These are phyloP conservation scores for Epichloe coenophiala DNA, from an alignment of 2,329 filamentous ascomycete species.

Conservation along the genomic window DNA sequence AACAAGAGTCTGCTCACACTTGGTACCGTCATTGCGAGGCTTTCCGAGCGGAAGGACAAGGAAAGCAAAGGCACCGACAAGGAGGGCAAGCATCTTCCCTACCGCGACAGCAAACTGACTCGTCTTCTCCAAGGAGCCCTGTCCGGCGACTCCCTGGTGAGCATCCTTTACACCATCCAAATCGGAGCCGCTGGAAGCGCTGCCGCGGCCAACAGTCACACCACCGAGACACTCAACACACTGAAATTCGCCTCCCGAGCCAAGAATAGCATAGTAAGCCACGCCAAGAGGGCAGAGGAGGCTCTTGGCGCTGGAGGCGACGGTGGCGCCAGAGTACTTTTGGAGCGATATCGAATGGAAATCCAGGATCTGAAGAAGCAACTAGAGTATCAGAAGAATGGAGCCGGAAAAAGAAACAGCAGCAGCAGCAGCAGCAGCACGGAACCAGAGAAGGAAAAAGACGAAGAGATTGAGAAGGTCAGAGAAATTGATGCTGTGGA, in stretches of 20 bases:
- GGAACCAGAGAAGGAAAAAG: slow-evolving; percentile 37
- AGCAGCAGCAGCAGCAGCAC: slow-evolving; percentile 46
- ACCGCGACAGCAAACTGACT: slow-evolving; percentile 94
- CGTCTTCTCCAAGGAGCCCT: slow-evolving; percentile 82
- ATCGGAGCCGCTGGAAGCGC: slow-evolving; percentile 67
- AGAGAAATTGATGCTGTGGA: slow-evolving; percentile 69
- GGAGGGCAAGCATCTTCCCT: slow-evolving; percentile 85
- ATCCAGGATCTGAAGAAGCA: slow-evolving; percentile 71
- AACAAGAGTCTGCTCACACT: slow-evolving; percentile 95
- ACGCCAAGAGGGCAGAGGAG: slow-evolving; percentile 90
- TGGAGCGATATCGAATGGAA: slow-evolving; percentile 89
- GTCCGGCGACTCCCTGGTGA: slow-evolving; percentile 92
- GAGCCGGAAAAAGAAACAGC: slow-evolving; percentile 4
- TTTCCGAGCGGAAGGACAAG: slow-evolving; percentile 85
- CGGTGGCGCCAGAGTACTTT: slow-evolving; percentile 69
- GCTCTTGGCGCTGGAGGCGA: slow-evolving; percentile 70
- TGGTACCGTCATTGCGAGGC: slow-evolving; percentile 82
- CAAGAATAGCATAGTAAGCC: slow-evolving; percentile 95
- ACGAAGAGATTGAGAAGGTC: slow-evolving; percentile 58
- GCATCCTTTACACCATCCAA: slow-evolving; percentile 93
- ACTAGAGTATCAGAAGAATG: slow-evolving; percentile 69
- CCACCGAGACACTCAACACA: slow-evolving; percentile 83
- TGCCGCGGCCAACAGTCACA: slow-evolving; percentile 60
- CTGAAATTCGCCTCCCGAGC: slow-evolving; percentile 92
- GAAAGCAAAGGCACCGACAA: slow-evolving; percentile 59